A percentile compares a stretch with the other conserved stretches of the same genome.
phyloP scores from a whole-genome alignment of 805 yeast genomes.

The Debaryomyces tyrocola region DNA sequence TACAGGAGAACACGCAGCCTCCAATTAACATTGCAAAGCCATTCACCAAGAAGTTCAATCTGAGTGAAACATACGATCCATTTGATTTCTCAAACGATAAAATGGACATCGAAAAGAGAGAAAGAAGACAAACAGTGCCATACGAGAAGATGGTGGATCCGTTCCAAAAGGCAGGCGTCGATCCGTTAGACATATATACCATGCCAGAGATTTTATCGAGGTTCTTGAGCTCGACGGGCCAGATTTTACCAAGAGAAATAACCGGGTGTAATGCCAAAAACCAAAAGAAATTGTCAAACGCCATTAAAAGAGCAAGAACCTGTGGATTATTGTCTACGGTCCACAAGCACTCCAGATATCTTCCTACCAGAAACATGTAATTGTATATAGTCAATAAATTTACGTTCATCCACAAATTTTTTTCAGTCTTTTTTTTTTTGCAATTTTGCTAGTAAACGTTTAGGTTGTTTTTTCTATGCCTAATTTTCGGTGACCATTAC shows the following conservation, averaged over 20 bases:
- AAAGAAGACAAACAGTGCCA: conserved; percentile 19
- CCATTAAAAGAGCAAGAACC: conserved; percentile 76
- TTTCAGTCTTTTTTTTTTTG: too few species aligned
- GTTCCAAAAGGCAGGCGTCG: conserved; percentile 51
- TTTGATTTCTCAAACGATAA: conserved; percentile 72
- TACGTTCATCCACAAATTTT: neutral
- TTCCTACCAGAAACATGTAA: conserved; percentile 41
- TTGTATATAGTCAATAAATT: conserved; percentile 2
- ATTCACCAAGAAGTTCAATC: conserved; percentile 48
- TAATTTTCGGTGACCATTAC: too few species aligned
- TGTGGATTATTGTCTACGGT: conserved; percentile 77
- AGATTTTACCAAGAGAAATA: conserved; percentile 68
- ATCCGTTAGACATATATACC: conserved; percentile 70
- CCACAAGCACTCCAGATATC: conserved; percentile 57
- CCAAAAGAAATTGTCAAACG: conserved; percentile 71
- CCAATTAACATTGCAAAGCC: conserved; percentile 30
- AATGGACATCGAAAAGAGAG: conserved; percentile 48
- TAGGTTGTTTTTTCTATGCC: too few species aligned
- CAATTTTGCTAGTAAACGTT: too few species aligned
- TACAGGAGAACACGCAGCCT: conserved; percentile 30
- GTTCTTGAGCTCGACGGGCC: conserved; percentile 71
- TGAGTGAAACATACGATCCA: conserved; percentile 69
- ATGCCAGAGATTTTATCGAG: conserved; percentile 69
- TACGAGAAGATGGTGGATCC: conserved; percentile 23
- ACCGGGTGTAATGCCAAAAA: conserved; percentile 67